A percentile compares a stretch with the other conserved stretches of the same genome.
These are phyloP conservation scores for Echinosophora koreensis DNA, from an alignment of 306 rosid species.

Conservation along the genomic window DNA sequence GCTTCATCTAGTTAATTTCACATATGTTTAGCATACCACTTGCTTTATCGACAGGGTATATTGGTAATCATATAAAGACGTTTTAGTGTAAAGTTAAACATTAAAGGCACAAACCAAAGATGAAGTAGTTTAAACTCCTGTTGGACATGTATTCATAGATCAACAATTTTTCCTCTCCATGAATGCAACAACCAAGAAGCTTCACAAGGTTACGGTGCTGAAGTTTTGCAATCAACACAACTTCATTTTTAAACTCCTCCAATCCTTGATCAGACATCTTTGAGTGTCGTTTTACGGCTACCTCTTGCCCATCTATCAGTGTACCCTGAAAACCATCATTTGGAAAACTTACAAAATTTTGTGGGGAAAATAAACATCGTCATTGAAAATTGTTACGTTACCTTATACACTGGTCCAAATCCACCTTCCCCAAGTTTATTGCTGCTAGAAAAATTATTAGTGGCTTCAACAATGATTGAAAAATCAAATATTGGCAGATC, in stretches of 20 bases:
- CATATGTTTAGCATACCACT: background rate
- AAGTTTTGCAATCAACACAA: slow-evolving; percentile 41
- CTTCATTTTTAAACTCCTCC: slow-evolving; percentile 47
- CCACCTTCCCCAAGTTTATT: slow-evolving; percentile 46
- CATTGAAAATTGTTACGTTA: background rate
- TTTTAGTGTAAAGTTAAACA: background rate
- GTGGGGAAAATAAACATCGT: no score
- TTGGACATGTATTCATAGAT: slow-evolving; percentile 47
- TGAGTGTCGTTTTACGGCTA: slow-evolving; percentile 46
- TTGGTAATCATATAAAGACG: background rate
- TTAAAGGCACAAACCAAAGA: slow-evolving; percentile 38
- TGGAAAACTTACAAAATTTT: no score
- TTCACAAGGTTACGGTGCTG: slow-evolving; percentile 51
- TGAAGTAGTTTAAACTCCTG: slow-evolving; percentile 42
- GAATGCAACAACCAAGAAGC: slow-evolving; percentile 46
- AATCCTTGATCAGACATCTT: slow-evolving; percentile 39
- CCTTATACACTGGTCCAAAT: slow-evolving; percentile 53
- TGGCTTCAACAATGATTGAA: slow-evolving; percentile 21
- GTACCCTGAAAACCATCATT: slow-evolving; percentile 32
- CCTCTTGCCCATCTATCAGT: slow-evolving; percentile 40
- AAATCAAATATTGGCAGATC: slow-evolving; percentile 32
- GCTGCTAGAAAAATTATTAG: slow-evolving; percentile 11
- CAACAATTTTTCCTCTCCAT: slow-evolving; percentile 35
- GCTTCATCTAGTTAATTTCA: slow-evolving; percentile 37
- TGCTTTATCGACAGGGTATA: background rate